These are phyloP conservation scores for Solanum hybrid DNA, from an alignment of 305 asterid species.

Conservation along the genomic window DNA sequence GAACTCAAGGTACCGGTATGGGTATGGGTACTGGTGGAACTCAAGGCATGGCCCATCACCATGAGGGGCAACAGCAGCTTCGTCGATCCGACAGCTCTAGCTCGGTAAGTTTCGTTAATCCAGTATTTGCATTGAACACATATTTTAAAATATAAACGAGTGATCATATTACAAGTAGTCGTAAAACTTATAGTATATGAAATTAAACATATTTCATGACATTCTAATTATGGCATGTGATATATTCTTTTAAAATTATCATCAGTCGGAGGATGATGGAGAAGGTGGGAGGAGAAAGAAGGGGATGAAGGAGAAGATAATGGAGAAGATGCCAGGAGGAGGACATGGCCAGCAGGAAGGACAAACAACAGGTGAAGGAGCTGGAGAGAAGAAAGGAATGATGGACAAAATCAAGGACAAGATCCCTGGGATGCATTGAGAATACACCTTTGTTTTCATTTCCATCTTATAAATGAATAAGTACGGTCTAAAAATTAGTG, in stretches of 20 bases:
- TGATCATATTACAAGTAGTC: background rate
- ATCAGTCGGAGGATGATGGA: slow-evolving; percentile 47
- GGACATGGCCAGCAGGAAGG: slow-evolving; percentile 13
- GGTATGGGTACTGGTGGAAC: background rate
- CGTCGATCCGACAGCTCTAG: slow-evolving; percentile 12
- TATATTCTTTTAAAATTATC: too few species aligned
- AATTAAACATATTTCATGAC: background rate
- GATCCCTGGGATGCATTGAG: slow-evolving; percentile 29
- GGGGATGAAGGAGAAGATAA: slow-evolving; percentile 29
- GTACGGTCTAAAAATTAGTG: background rate
- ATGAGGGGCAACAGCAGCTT: slow-evolving; percentile 6
- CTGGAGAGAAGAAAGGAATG: slow-evolving; percentile 39
- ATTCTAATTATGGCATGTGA: background rate
- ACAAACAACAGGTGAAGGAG: slow-evolving; percentile 10
- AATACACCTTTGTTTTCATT: background rate
- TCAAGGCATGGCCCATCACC: background rate
- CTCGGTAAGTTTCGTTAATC: background rate
- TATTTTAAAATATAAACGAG: background rate
- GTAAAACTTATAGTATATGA: background rate
- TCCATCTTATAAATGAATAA: background rate
- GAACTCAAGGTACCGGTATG: background rate
- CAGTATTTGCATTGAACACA: background rate
- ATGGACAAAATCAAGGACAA: slow-evolving; percentile 49
- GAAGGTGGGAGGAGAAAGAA: slow-evolving; percentile 49
- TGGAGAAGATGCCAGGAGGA: slow-evolving; percentile 41